Evolutionary conservation across 2,329 filamentous ascomycete species (phyloP).

Genomic region (Fusarium nurragi): DNA sequence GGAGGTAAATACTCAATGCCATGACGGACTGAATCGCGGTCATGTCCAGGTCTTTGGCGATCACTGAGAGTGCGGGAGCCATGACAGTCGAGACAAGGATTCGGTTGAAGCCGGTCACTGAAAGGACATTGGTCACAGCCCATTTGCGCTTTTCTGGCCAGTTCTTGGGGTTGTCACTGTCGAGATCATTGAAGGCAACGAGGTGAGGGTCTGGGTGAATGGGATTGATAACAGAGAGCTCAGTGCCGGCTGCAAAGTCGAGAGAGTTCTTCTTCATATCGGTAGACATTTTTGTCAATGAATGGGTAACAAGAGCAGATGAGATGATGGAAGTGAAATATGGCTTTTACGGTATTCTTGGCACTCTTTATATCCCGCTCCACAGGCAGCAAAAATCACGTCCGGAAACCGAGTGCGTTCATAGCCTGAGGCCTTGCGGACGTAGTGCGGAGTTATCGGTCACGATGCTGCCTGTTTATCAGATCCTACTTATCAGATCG

Average conservation of each 20-base stretch:
- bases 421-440: background rate
- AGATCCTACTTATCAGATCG: conserved; percentile 25
- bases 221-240: background rate
- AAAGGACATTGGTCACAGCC: conserved; percentile 59
- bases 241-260: background rate
- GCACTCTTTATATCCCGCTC: background rate
- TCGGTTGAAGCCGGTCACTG: conserved; percentile 60
- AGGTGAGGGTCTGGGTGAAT: conserved; percentile 36
- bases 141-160: conserved; percentile 57
- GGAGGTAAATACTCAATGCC: conserved; percentile 55
- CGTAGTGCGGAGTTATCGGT: conserved; percentile 29
- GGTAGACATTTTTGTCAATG: background rate
- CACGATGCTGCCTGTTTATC: conserved; percentile 1
- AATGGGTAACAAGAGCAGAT: background rate
- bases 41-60: conserved; percentile 63
- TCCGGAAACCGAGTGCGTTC: background rate
- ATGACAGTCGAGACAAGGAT: conserved; percentile 64
- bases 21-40: conserved; percentile 58
- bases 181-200: conserved; percentile 43
- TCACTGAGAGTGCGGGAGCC: conserved; percentile 59
- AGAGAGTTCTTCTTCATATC: background rate
- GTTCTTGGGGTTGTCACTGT: conserved; percentile 52
- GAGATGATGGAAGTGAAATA: background rate
- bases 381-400: background rate
- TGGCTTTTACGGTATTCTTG: accelerated